Base-by-base conservation (phyloP, 441 rosid genomes). In the Erodium texanum region DNA sequence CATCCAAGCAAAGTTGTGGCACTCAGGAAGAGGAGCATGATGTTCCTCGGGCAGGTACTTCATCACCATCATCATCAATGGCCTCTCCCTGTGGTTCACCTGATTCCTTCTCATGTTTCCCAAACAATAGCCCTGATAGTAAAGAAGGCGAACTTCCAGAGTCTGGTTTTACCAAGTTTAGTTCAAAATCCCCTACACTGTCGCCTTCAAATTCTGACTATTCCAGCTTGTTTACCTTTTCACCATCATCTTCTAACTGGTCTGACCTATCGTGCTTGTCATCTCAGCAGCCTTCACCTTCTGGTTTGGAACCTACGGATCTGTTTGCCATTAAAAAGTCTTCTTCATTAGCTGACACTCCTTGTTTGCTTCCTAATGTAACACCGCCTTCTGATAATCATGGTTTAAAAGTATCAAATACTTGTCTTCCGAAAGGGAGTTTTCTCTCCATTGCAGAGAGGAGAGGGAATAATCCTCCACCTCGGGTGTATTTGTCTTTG, bases 211-310 rank as follows among this genome's bases (percentile, higher is more conserved):
- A 85, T 48, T 86, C 90, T 22, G 90, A 84, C 70, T 82, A 84
- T 78, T 82, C 89, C n/a, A 88, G 89, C 74, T 86, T 86, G 24
- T 84, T 86, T 72, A 75, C 82, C 70, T 88, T 88, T 70, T 88
- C 93, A 54, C 93, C 93, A 18, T 82, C 90, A 9, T 86, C 90
- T 32, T 83, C 90, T 61, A 88, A 84, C 69, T 86, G 89, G 90
- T 86, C 90, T 56, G 93, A 87, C 82, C 74, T 82, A 29, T 81
- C 87, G 27, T 82, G 74, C 77, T 75, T 80, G 66, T 83, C 88
- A 69, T 85, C 90, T 66, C 84, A 70, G 80, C 93, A 80, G 74
- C 86, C 90, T 79, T 86, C 89, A 65, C 93, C 93, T 41, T 84
- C 93, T 66, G 75, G 80, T 66, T 29, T 73, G 76, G 88, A 80